phyloP scores from a whole-genome alignment of 1,139 yeast species.

The Sugiyamaella xylanicola region DNA sequence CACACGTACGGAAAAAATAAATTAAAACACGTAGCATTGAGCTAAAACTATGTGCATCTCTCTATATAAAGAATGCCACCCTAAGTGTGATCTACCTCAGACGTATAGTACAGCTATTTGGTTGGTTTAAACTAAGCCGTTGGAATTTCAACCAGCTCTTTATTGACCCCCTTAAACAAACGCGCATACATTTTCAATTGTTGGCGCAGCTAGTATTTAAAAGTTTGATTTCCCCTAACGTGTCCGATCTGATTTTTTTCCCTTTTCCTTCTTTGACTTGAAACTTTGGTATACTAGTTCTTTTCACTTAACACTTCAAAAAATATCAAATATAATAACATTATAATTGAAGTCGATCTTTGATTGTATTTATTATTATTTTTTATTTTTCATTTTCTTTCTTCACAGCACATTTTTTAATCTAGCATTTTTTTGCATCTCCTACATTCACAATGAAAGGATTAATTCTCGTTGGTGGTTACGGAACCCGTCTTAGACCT shows the following conservation, averaged over 20 bases:
- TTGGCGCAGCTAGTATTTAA: conserved; percentile 13
- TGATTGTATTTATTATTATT: not conserved
- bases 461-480: conserved; percentile 97
- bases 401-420: not conserved
- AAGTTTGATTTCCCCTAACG: conserved; percentile 8
- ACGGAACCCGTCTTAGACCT: conserved; percentile 99
- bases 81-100: conserved; percentile 1
- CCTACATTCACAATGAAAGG: conserved; percentile 71
- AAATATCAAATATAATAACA: not conserved
- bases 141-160: conserved; percentile 4
- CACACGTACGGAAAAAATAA: conserved; percentile 3
- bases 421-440: conserved; percentile 6
- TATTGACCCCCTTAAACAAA: conserved; percentile 7
- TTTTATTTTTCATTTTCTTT: conserved; percentile 7
- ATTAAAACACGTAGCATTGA: conserved; percentile 12
- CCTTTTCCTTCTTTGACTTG: conserved; percentile 10
- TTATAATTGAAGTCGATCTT: conserved; percentile 7
- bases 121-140: conserved; percentile 4
- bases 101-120: not conserved
- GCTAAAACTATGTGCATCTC: not conserved
- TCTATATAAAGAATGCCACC: conserved; percentile 13
- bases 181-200: conserved; percentile 10
- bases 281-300: not conserved
- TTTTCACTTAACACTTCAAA: not conserved
- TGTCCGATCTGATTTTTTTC: not conserved